A percentile compares a stretch with the other conserved stretches of the same genome.
These are phyloP conservation scores for Mollisia scopiformis DNA, from an alignment of 2,329 filamentous ascomycete genomes.

Conservation along the genomic window DNA sequence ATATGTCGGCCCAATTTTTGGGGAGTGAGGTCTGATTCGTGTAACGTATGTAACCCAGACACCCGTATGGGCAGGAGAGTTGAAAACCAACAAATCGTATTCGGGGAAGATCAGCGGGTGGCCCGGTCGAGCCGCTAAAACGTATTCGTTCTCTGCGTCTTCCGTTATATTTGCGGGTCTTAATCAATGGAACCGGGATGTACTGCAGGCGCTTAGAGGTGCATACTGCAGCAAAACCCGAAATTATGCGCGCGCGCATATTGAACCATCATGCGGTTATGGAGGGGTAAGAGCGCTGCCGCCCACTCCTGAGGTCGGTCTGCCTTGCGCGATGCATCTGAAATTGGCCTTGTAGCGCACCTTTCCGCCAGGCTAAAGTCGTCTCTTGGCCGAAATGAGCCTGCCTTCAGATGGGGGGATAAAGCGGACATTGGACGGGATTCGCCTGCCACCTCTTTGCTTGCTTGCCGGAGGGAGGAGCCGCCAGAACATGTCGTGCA, in stretches of 20 bases:
- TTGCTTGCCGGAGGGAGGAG: constrained; percentile 4
- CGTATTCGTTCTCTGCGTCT: neutral
- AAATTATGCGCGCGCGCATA: constrained; percentile 17
- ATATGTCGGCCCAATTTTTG: neutral
- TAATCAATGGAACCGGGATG: no score
- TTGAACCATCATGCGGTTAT: constrained; percentile 1
- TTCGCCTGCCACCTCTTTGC: no score
- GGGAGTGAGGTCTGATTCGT: neutral
- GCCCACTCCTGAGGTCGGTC: constrained; percentile 2
- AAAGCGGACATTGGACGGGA: neutral
- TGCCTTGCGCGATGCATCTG: neutral
- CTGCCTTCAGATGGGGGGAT: neutral
- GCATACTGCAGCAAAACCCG: constrained; percentile 12
- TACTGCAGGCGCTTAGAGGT: constrained; percentile 20
- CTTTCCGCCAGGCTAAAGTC: constrained; percentile 11
- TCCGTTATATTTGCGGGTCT: neutral
- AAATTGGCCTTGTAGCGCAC: constrained; percentile 5
- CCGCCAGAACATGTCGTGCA: constrained; percentile 16
- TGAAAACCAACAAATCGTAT: neutral
- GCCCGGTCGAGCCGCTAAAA: neutral
- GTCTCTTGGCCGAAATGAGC: neutral
- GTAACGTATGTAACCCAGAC: neutral
- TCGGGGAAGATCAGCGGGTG: neutral
- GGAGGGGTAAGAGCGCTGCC: neutral
- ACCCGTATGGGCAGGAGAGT: neutral